Evolutionary conservation across 163 green algal genomes (phyloP).

Genomic region (Picocystis sp.): DNA sequence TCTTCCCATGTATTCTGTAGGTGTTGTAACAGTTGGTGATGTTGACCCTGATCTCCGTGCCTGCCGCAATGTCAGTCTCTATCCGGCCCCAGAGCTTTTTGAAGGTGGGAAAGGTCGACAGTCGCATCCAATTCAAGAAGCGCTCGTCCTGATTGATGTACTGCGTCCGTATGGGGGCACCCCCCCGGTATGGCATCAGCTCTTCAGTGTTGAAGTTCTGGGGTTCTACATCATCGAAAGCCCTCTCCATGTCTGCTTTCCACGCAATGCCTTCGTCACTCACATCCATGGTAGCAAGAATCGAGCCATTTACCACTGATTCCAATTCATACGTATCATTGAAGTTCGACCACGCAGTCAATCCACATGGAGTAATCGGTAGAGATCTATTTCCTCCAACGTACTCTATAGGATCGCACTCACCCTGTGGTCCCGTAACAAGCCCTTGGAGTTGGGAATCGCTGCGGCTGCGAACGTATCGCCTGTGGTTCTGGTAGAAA

Average conservation of each 20-base stretch:
- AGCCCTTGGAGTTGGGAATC: conserved; percentile 44
- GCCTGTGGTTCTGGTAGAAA: conserved; percentile 86
- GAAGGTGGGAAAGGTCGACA: no score
- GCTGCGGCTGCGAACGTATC: conserved; percentile 16
- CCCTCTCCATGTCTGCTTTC: conserved; percentile 35
- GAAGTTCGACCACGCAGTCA: conserved; percentile 82
- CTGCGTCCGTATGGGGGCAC: no score
- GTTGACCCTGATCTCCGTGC: no score
- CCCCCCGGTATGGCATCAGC: no score
- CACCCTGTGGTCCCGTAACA: no score
- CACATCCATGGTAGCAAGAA: conserved; percentile 6
- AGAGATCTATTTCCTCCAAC: neutral
- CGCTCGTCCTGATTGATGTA: no score
- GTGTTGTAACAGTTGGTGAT: no score
- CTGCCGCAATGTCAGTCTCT: no score
- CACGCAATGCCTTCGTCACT: conserved; percentile 37
- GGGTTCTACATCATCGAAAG: conserved; percentile 33
- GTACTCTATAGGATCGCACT: no score
- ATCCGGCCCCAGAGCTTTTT: no score
- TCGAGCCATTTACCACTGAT: conserved; percentile 1
- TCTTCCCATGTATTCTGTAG: no score
- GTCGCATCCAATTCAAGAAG: no score
- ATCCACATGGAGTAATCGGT: conserved; percentile 52
- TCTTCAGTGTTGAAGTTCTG: conserved; percentile 41
- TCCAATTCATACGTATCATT: conserved; percentile 77